Percentiles rank a stretch among this genome's conserved stretches.
Evolutionary conservation across 2,329 filamentous ascomycete genomes (phyloP).

Genomic region (Talaromyces islandicus): DNA sequence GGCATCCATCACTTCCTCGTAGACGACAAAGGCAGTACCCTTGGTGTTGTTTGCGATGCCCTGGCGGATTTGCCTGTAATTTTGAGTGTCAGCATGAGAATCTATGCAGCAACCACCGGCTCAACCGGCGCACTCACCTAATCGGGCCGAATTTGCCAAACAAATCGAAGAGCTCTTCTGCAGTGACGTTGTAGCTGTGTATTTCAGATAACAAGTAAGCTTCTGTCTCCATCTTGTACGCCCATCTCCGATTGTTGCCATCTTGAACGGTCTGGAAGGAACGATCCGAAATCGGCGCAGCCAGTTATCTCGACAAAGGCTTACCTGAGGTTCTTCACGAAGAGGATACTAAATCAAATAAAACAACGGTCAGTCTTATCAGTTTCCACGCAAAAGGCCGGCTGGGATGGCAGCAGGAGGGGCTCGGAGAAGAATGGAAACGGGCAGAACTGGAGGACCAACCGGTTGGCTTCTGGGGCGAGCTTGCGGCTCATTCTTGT

Average conservation of each 20-base stretch:
- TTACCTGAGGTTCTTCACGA: conserved; percentile 99
- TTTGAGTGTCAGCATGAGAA: conserved; percentile 14
- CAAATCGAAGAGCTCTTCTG: conserved; percentile 96
- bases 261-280: neutral
- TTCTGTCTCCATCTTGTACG: neutral
- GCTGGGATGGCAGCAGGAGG: conserved; percentile 11
- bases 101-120: neutral
- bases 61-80: conserved; percentile 85
- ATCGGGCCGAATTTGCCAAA: conserved; percentile 97
- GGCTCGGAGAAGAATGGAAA: conserved; percentile 16
- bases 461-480: conserved; percentile 99
- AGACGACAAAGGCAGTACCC: conserved; percentile 97
- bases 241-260: neutral
- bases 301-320: conserved; percentile 20
- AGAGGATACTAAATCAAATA: conserved; percentile 70
- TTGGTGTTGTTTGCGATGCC: conserved; percentile 97
- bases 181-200: conserved; percentile 91
- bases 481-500: conserved; percentile 61
- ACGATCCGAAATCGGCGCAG: conserved; percentile 3
- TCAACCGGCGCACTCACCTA: conserved; percentile 57
- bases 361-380: neutral
- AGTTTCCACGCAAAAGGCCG: neutral
- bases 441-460: conserved; percentile 36
- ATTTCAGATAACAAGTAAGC: neutral
- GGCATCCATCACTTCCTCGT: conserved; percentile 98